Percentiles rank a stretch among this genome's conserved stretches.
These are phyloP conservation scores for Harrya chromipes DNA, from an alignment of 768 basidiomycete species.

Conservation along the genomic window DNA sequence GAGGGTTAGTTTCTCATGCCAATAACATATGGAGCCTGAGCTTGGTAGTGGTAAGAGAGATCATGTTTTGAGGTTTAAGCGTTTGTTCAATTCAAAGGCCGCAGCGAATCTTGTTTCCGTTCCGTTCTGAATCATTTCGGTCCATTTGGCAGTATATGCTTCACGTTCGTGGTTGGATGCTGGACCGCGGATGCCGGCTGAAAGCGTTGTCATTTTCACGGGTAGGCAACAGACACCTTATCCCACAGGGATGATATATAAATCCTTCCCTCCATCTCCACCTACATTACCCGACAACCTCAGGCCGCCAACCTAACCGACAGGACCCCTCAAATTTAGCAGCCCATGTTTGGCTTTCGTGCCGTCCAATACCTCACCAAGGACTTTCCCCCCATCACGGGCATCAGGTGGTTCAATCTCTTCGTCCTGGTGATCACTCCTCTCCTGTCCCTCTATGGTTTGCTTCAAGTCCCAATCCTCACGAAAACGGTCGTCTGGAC, in stretches of 20 bases:
- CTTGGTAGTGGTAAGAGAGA: no score
- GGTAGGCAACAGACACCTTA: conserved; percentile 12
- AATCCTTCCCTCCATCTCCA: conserved; percentile 12
- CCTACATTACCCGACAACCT: conserved; percentile 15
- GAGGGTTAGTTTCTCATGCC: conserved; percentile 16
- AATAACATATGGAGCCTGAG: neutral
- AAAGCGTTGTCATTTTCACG: conserved; percentile 18
- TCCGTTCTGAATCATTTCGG: conserved; percentile 12
- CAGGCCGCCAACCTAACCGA: conserved; percentile 7
- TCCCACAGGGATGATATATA: conserved; percentile 30
- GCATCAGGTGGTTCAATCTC: conserved; percentile 78
- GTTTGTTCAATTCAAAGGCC: conserved; percentile 9
- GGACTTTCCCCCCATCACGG: conserved; percentile 47
- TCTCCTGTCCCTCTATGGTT: conserved; percentile 64
- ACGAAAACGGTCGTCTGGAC: conserved; percentile 59
- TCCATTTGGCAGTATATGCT: neutral
- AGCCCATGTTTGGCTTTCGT: conserved; percentile 10
- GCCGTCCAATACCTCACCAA: conserved; percentile 16
- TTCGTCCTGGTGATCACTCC: conserved; percentile 69
- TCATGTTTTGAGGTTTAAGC: conserved; percentile 1
- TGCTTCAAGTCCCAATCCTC: conserved; percentile 44
- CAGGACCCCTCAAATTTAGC: neutral
- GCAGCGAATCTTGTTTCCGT: conserved; percentile 16
- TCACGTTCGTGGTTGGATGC: conserved; percentile 13
- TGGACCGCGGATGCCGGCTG: conserved; percentile 23